These are phyloP conservation scores for Cornus kousa DNA, from an alignment of 148 eudicot genomes.

Conservation along the genomic window DNA sequence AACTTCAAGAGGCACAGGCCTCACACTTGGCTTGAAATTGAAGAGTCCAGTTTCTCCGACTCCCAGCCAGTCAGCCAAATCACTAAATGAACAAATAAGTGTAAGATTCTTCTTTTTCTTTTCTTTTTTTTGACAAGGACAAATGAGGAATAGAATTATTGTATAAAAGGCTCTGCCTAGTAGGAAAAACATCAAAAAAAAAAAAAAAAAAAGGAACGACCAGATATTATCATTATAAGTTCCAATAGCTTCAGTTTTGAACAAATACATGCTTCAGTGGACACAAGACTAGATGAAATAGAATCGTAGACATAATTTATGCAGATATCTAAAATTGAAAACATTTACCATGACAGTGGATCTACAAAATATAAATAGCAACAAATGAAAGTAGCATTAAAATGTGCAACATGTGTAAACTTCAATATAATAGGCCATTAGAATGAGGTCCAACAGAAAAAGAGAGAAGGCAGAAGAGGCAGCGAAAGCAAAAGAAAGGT, in stretches of 20 bases:
- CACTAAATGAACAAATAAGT: constrained; percentile 35
- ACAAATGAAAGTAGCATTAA: neutral
- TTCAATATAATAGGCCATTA: neutral
- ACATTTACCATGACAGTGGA: neutral
- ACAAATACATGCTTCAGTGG: neutral
- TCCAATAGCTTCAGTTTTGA: neutral
- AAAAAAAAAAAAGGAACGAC: neutral
- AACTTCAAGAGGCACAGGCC: constrained; percentile 99
- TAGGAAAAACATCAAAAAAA: no score
- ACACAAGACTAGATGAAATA: neutral
- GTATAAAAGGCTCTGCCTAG: neutral
- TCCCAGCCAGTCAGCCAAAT: constrained; percentile 98
- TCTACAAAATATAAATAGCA: neutral
- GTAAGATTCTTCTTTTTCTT: neutral
- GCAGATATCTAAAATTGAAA: neutral
- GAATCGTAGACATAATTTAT: neutral
- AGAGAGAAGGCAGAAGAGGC: constrained; percentile 7
- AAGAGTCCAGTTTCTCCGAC: constrained; percentile 85
- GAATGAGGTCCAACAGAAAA: constrained; percentile 8
- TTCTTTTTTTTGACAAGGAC: neutral
- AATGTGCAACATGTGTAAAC: neutral
- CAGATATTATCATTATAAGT: neutral
- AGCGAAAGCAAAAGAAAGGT: neutral
- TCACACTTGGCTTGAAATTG: constrained; percentile 97
- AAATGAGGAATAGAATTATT: neutral